Evolutionary conservation across 257 asterid species (phyloP), one percentile per base, ranked within the genome.

Genomic region (Nicotiana tabacum): DNA sequence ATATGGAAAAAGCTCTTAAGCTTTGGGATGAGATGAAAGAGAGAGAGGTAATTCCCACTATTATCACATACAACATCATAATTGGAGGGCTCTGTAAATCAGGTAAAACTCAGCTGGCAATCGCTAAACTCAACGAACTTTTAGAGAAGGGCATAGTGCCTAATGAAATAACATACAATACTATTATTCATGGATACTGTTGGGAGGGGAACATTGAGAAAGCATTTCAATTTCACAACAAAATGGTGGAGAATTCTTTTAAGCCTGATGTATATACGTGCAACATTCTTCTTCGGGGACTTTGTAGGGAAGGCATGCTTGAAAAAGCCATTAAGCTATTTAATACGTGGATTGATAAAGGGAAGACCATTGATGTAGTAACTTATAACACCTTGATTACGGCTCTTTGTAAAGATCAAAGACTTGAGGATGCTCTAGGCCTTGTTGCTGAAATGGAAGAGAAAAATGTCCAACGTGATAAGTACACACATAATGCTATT

Each of bases 11-110:
- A 83, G 97, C 98, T 77, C 78, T 90, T 84, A 85, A 89, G 88
- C 82, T 91, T 62, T 95, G 98, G 98, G 93, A 90, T 2, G 97
- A 93, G 87, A 92, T 93, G 97, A 92, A 89, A 88, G 89, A 83
- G 58, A 90, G 84, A 65, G 89, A 87, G 80, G 85, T 92, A 12
- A 83, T 88, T 84, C 98, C 97, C 9, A 88, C 89, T 84, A 81
- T 91, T 57, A 83, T 88, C 77, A 92, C 98, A 3, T 93, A 92
- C 58, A 95, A 93, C 87, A 90, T 97, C 76, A 53, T 93, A 83
- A 90, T 95, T 83, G 89, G 88, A 12, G 98, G 98, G 77, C 94
- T 93, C 35, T 92, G 98, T 89, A 93, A 91, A 88, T 77, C 77
- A 43, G 78, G 98, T 13, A 92, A 88, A 84, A 91, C 91, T 7